Base-by-base conservation (phyloP, 306 rosid genomes). In the Vigna mungo region DNA sequence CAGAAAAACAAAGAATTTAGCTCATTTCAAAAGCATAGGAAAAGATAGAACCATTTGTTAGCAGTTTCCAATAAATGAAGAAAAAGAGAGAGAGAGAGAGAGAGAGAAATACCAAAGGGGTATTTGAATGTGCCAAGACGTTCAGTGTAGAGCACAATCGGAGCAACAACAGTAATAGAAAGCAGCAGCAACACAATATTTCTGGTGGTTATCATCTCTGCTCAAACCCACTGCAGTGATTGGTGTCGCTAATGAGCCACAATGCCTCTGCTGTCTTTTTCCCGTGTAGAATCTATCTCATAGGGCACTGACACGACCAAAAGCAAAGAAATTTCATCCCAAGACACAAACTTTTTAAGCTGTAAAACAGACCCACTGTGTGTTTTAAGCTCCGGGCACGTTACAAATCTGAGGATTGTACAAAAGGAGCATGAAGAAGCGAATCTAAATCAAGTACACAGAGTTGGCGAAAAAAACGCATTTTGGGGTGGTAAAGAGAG, bases 71-170 rank as follows among this genome's bases (percentile, higher is more conserved):
- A 32, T 4, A 49, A 17, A 18, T 30, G 48, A 48, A 62, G 61
- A 63, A 10, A 41, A 15, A 21, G 0, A 3, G 12, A 51, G 15
- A 72, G 17, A 30, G 18, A 21, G 0, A 2, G 12, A 51, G 15
- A 72, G 17, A 30, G 18, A 56, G 25, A 80, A 91, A 84, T 55
- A 94, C 98, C 66, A 25, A 92, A 83, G 14, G 87, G 75, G 59
- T 80, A 37, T 6, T 80, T 85, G 75, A 85, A 51, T 75, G 89
- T 71, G 78, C 79, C 83, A 43, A 92, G 91, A 66, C 86, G 95
- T 78, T 92, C 89, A 27, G 96, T 87, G 83, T 92, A 94, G 58
- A 92, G 86, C 69, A 88, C 63, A 84, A 94, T 82, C 54, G 96
- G 98, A 88, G 98, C 83, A 83, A 89, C 78, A 58, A 94, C 93